Conservation (phyloP, 768 basidiomycete genomes). For the Russula griseocarnosa region DNA sequence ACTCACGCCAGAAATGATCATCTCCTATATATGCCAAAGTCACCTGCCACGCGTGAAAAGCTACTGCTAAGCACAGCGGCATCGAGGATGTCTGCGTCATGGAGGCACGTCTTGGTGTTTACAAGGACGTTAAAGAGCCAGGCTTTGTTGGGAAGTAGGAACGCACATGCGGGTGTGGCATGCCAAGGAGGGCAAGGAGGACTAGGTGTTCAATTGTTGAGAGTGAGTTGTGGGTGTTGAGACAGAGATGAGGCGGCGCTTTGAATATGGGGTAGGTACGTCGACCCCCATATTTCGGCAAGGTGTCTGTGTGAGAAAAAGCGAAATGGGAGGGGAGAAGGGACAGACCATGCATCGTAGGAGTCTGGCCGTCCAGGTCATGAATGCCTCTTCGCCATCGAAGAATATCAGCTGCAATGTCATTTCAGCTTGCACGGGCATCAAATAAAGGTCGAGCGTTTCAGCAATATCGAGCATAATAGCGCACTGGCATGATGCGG, state of each 20-base stretch:
- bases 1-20: constrained; percentile 88
- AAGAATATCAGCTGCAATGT: constrained; percentile 93
- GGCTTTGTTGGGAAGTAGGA: constrained; percentile 86
- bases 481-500: constrained; percentile 90
- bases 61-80: constrained; percentile 44
- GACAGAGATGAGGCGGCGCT: constrained; percentile 51
- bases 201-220: constrained; percentile 85
- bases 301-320: constrained; percentile 46
- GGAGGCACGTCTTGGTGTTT: constrained; percentile 67
- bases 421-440: constrained; percentile 59
- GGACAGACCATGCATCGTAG: constrained; percentile 84
- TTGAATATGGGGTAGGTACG: constrained; percentile 55
- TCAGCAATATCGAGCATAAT: constrained; percentile 92
- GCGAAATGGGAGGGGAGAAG: neutral
- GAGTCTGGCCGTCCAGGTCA: constrained; percentile 89
- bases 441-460: constrained; percentile 68
- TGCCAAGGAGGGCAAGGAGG: constrained; percentile 87
- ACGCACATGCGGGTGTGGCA: constrained; percentile 63
- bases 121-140: constrained; percentile 86
- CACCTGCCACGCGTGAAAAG: constrained; percentile 53
- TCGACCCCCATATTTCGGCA: constrained; percentile 82
- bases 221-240: constrained; percentile 55
- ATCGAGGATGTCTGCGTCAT: constrained; percentile 54
- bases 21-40: constrained; percentile 69
- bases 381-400: constrained; percentile 96